phyloP scores from a whole-genome alignment of 768 basidiomycete species.

The Podaxis sp. region DNA sequence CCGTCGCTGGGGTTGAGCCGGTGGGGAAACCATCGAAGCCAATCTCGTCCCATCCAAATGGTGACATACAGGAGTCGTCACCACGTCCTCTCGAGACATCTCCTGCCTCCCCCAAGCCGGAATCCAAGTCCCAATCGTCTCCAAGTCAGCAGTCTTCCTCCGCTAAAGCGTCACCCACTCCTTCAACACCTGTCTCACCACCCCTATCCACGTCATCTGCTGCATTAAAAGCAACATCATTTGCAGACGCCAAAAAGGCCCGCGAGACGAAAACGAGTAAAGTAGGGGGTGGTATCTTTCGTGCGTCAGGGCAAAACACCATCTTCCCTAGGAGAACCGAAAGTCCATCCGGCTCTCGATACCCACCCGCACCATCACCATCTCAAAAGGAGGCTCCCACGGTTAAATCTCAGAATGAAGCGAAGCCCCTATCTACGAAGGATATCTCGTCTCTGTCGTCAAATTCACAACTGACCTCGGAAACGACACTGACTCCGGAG shows the following conservation, averaged over 20 bases:
- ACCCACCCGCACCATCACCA: not conserved
- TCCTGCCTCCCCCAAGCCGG: not conserved
- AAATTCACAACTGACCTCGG: not conserved
- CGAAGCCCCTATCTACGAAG: not conserved
- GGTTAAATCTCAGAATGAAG: not conserved
- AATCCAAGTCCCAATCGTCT: constrained; percentile 6
- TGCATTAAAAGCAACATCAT: constrained; percentile 30
- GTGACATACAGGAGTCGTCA: constrained; percentile 19
- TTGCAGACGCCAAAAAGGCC: constrained; percentile 54
- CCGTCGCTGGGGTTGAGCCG: not conserved
- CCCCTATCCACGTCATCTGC: not conserved
- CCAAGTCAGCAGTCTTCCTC: not conserved
- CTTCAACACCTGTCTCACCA: not conserved
- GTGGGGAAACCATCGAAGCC: not conserved
- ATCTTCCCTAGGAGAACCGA: constrained; percentile 40
- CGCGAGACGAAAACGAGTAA: constrained; percentile 44
- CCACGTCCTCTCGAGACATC: constrained; percentile 22
- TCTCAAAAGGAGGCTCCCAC: not conserved
- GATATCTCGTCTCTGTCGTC: not conserved
- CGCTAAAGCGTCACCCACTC: not conserved
- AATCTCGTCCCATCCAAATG: not conserved
- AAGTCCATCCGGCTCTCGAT: not conserved
- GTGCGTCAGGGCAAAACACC: constrained; percentile 54
- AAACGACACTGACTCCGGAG: too few relatives aligned
- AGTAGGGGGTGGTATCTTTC: constrained; percentile 73